Base-by-base conservation (phyloP, 768 basidiomycete genomes). In the Collybia sordida region DNA sequence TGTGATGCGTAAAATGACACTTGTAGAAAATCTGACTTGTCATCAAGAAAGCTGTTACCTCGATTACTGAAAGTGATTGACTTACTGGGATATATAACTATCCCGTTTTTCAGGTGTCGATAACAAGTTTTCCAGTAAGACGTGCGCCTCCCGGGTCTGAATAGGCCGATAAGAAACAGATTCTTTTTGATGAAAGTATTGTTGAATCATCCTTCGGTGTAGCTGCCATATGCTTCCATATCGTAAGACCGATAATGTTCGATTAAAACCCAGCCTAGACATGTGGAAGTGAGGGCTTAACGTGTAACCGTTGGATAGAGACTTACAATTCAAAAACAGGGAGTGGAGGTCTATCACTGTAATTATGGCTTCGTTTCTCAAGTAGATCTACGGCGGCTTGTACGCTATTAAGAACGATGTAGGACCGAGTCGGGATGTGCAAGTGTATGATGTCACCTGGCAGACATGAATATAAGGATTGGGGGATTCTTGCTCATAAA, bases 1-100 rank as follows among this genome's bases (percentile, higher is more conserved):
- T 0, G 64, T 58, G 27, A 60, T 49, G 21, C 48, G 44, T 50
- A 65, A 58, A 22, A 64, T 63, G 15, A 55, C 56, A 4, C 47
- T 49, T 3, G 37, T 44, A 41, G 27, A 54, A 51, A 19, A 43
- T 5, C 27, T 27, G 27, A n/a, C n/a, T n/a, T n/a, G n/a, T n/a
- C n/a, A n/a, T n/a, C n/a, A n/a, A n/a, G n/a, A n/a, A n/a, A n/a
- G n/a, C n/a, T n/a, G n/a, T n/a, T n/a, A n/a, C n/a, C n/a, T n/a
- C n/a, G n/a, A n/a, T n/a, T 11, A 14, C 11, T 6, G 11, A 31
- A 3, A 31, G 14, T 31, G 31, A 11, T n/a, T 31, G 11, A 31
- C 31, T 31, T 11, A 14, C 31, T 31, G 31, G 11, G 31, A 31
- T 31, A 31, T 6, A 14, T 31, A 2, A 31, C 11, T 14, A 31